A percentile compares a stretch with the other conserved stretches of the same genome.
Conservation (phyloP, 1,284 basidiomycete genomes). For the Boletellus sp. region DNA sequence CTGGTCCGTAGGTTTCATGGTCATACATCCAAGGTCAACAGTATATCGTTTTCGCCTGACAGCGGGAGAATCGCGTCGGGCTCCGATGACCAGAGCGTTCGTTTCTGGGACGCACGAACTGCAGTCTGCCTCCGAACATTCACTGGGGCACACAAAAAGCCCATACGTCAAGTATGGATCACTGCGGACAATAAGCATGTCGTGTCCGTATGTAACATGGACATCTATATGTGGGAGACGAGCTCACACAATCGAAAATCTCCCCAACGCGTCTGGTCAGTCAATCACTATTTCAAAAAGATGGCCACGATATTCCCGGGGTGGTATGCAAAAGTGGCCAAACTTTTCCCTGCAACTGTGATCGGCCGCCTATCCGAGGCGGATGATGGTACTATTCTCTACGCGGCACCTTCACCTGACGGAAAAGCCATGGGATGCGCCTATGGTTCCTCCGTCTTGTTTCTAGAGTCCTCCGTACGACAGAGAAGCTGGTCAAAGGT, state of each 20-base stretch:
- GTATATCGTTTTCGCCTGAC: constrained; percentile 22
- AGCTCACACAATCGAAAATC: constrained; percentile 7
- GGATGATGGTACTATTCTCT: neutral
- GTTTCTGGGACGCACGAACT: constrained; percentile 25
- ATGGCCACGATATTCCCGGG: constrained; percentile 9
- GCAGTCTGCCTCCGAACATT: constrained; percentile 18
- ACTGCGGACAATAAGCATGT: constrained; percentile 18
- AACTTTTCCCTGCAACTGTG: constrained; percentile 5
- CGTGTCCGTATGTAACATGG: constrained; percentile 12
- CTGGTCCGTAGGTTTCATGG: constrained; percentile 8
- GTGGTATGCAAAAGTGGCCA: constrained; percentile 19
- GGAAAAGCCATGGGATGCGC: too few species aligned
- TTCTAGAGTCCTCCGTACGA: too few species aligned
- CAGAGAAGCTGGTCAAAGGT: too few species aligned
- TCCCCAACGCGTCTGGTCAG: constrained; percentile 16
- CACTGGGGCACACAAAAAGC: constrained; percentile 13
- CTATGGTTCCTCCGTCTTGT: too few species aligned
- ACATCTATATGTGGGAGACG: constrained; percentile 15
- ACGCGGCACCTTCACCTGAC: too few species aligned
- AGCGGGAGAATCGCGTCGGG: constrained; percentile 16
- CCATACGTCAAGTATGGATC: constrained; percentile 17
- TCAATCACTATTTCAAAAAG: constrained; percentile 12
- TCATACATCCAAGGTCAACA: constrained; percentile 13
- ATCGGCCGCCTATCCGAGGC: too few species aligned
- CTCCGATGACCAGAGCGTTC: constrained; percentile 19